Conservation (phyloP, 768 basidiomycete genomes). For the Auriculariales sp. region DNA sequence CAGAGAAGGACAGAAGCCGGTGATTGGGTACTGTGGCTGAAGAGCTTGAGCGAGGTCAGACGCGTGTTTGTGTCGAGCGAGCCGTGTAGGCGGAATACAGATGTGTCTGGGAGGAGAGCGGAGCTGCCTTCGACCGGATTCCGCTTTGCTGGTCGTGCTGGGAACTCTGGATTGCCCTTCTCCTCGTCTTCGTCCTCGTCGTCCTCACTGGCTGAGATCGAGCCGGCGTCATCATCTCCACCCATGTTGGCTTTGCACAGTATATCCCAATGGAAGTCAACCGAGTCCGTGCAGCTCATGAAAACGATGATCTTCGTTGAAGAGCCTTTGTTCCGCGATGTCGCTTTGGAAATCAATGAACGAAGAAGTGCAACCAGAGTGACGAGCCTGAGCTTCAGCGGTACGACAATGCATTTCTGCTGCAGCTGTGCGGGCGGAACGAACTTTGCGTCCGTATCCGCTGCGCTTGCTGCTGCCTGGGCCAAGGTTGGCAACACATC, state of each 20-base stretch:
- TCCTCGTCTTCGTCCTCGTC: conserved; percentile 12
- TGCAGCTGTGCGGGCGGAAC: conserved; percentile 87
- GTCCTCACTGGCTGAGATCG: conserved; percentile 14
- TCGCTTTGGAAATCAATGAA: conserved; percentile 48
- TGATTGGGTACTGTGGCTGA: conserved; percentile 35
- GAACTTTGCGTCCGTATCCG: conserved; percentile 37
- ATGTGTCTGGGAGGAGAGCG: conserved; percentile 64
- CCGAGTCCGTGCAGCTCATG: conserved; percentile 92
- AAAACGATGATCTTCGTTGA: conserved; percentile 83
- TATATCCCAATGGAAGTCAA: conserved; percentile 90
- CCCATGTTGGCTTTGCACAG: conserved; percentile 63
- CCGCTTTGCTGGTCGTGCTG: conserved; percentile 13
- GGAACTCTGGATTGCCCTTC: conserved; percentile 12
- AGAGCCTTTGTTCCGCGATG: conserved; percentile 23
- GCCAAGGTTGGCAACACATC: background rate
- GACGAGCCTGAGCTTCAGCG: conserved; percentile 89
- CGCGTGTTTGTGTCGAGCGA: conserved; percentile 74
- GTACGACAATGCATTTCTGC: conserved; percentile 82
- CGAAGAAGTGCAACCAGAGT: conserved; percentile 77
- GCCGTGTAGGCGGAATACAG: conserved; percentile 84
- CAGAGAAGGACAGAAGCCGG: conserved; percentile 70
- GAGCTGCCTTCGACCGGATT: conserved; percentile 44
- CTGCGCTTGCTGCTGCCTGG: conserved; percentile 4
- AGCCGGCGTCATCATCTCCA: conserved; percentile 14
- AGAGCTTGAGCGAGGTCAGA: conserved; percentile 67